A percentile compares a stretch with the other conserved stretches of the same genome.
phyloP scores from a whole-genome alignment of 2,329 filamentous ascomycete species.

The Periconia sp. region DNA sequence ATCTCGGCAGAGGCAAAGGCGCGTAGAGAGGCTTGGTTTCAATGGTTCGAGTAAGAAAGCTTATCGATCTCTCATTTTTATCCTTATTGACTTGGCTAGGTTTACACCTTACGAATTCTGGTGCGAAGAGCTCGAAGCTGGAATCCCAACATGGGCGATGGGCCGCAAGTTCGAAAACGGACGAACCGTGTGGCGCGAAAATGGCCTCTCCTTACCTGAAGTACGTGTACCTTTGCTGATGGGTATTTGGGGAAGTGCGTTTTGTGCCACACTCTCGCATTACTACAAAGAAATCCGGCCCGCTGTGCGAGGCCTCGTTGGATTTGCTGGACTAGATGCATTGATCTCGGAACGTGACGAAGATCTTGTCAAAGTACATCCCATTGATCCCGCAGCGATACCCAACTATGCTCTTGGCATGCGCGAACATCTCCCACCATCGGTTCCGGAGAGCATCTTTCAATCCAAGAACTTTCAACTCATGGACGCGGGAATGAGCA shows the following conservation, averaged over 20 bases:
- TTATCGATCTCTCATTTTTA: background rate
- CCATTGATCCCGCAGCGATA: conserved; percentile 86
- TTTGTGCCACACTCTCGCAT: conserved; percentile 92
- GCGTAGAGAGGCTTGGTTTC: conserved; percentile 80
- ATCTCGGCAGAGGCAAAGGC: conserved; percentile 49
- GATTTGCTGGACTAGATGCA: conserved; percentile 75
- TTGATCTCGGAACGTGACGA: conserved; percentile 81
- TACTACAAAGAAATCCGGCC: conserved; percentile 96
- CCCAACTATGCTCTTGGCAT: conserved; percentile 89
- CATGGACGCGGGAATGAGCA: conserved; percentile 99
- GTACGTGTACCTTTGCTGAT: conserved; percentile 79
- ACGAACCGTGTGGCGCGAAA: conserved; percentile 61
- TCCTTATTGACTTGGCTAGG: conserved; percentile 13
- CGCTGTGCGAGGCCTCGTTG: conserved; percentile 71
- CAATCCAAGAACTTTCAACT: conserved; percentile 63
- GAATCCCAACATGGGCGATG: conserved; percentile 92
- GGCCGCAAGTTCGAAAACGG: conserved; percentile 81
- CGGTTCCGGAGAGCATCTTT: conserved; percentile 77
- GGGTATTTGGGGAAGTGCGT: conserved; percentile 95
- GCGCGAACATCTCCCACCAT: conserved; percentile 70
- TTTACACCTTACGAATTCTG: conserved; percentile 89
- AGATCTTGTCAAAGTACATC: conserved; percentile 87
- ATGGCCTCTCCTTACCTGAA: conserved; percentile 77
- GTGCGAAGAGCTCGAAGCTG: conserved; percentile 86
- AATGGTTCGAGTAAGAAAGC: conserved; percentile 82